Conservation (phyloP, 139 green algal genomes). For the Haematococcus sp. region DNA sequence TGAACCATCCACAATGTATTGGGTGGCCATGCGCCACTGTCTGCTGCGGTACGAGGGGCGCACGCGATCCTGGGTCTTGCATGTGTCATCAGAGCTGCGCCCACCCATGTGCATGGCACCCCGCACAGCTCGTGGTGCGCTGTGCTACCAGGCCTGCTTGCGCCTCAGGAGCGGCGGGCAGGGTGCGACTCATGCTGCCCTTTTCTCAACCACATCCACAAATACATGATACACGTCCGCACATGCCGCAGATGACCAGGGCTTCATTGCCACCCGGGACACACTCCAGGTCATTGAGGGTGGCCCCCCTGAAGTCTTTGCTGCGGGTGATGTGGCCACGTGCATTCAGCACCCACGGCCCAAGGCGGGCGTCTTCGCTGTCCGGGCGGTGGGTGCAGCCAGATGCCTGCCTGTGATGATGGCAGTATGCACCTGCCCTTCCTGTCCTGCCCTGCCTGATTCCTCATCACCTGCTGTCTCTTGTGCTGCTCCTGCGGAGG, state of each 20-base stretch:
- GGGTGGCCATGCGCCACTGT: no score
- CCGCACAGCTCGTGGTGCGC: no score
- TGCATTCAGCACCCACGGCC: constrained; percentile 75
- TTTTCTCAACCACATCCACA: background rate
- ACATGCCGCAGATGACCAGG: constrained; percentile 35
- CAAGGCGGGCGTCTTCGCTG: constrained; percentile 97
- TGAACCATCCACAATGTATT: no score
- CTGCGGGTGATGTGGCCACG: constrained; percentile 82
- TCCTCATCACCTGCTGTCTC: background rate
- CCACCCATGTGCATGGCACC: no score
- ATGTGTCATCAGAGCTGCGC: no score
- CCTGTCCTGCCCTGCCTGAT: background rate
- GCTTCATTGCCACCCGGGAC: constrained; percentile 85
- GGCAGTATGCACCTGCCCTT: no score
- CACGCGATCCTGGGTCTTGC: no score
- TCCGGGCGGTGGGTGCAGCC: constrained; percentile 66
- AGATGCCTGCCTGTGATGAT: background rate
- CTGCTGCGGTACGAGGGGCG: no score
- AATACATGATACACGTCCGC: background rate
- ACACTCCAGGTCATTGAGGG: constrained; percentile 50
- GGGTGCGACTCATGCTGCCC: no score
- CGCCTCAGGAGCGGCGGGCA: no score
- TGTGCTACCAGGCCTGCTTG: no score
- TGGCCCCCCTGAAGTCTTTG: constrained; percentile 81
- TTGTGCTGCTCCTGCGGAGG: no score